These are phyloP conservation scores for Amanita muscaria DNA, from an alignment of 768 basidiomycete species.

Conservation along the genomic window DNA sequence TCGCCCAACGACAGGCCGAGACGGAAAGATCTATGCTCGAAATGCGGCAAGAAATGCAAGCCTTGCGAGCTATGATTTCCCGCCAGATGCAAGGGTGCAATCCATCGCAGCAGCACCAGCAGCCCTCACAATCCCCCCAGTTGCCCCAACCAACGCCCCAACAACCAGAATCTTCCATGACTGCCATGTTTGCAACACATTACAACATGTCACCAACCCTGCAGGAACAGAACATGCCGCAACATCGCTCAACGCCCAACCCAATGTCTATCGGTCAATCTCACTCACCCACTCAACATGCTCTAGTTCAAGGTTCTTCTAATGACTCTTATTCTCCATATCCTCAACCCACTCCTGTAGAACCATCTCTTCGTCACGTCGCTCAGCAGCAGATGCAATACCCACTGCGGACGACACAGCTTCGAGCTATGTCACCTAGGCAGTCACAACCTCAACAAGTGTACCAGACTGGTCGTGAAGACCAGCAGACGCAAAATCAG, in stretches of 20 bases:
- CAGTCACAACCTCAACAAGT: conserved; percentile 1
- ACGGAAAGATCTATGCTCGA: conserved; percentile 44
- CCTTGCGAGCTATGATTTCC: conserved; percentile 11
- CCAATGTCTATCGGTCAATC: conserved; percentile 25
- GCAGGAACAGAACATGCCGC: conserved; percentile 19
- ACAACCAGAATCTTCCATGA: conserved; percentile 6
- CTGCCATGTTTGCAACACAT: conserved; percentile 23
- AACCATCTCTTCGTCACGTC: neutral
- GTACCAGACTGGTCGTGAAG: conserved; percentile 3
- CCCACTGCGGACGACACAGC: neutral
- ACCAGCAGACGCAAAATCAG: conserved; percentile 20
- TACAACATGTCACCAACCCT: conserved; percentile 22
- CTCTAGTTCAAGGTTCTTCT: conserved; percentile 32
- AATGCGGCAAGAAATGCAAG: conserved; percentile 17
- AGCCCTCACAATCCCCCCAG: conserved; percentile 8
- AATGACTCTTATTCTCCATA: conserved; percentile 18
- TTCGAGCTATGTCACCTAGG: neutral
- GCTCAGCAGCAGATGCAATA: conserved; percentile 1
- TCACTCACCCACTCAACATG: conserved; percentile 16
- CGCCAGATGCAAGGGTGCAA: neutral
- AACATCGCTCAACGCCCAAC: conserved; percentile 25
- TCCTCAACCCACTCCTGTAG: conserved; percentile 7
- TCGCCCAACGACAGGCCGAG: conserved; percentile 44
- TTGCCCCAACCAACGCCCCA: conserved; percentile 9
- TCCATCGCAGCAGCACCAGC: conserved; percentile 1